These are phyloP conservation scores for Cladophialophora chaetospira DNA, from an alignment of 2,329 filamentous ascomycete species.

Conservation along the genomic window DNA sequence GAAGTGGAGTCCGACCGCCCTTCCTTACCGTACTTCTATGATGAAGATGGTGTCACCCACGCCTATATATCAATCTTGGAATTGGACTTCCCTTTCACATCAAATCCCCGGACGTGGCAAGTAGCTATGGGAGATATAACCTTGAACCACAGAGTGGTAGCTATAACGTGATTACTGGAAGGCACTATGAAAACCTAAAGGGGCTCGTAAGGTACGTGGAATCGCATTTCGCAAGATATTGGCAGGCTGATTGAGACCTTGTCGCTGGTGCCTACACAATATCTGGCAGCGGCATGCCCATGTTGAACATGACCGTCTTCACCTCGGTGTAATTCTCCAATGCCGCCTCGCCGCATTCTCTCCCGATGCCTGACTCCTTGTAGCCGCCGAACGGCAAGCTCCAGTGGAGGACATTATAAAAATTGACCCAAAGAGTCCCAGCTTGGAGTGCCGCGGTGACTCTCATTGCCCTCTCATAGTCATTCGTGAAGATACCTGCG, in stretches of 20 bases:
- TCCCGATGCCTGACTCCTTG: constrained; percentile 19
- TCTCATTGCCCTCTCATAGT: constrained; percentile 43
- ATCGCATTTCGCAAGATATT: too few relatives aligned
- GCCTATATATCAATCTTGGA: background rate
- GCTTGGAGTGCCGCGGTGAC: constrained; percentile 44
- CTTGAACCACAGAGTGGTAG: too few relatives aligned
- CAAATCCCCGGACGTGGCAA: too few relatives aligned
- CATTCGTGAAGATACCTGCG: constrained; percentile 44
- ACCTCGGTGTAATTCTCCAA: constrained; percentile 60
- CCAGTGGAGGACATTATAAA: constrained; percentile 43
- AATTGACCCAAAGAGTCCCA: constrained; percentile 49
- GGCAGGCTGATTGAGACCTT: too few relatives aligned
- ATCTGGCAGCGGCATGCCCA: background rate
- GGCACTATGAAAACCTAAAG: too few relatives aligned
- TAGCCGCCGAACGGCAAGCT: constrained; percentile 44
- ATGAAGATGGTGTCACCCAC: too few relatives aligned
- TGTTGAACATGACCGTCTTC: constrained; percentile 46
- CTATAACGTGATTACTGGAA: too few relatives aligned
- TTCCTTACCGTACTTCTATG: too few relatives aligned
- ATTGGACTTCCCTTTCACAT: background rate
- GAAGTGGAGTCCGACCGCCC: too few relatives aligned
- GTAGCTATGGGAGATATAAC: too few relatives aligned
- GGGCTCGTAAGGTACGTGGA: too few relatives aligned
- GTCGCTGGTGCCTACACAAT: background rate
- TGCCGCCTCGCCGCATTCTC: constrained; percentile 3